Evolutionary conservation across 441 rosid species (phyloP), one percentile per base, ranked within the genome.

Genomic region (Aquilaria agallochum): DNA sequence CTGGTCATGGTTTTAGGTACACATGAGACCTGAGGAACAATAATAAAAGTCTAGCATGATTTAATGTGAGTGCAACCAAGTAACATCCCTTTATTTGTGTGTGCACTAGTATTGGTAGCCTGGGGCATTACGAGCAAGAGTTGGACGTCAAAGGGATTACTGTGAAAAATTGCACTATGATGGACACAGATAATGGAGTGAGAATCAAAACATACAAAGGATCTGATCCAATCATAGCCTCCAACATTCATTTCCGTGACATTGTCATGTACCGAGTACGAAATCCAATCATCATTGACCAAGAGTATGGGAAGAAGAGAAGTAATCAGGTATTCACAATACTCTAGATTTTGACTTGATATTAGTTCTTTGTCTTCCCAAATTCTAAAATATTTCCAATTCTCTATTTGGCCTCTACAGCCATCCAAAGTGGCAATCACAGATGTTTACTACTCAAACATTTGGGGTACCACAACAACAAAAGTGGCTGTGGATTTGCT

Each of bases 1-100:
- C 93, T 0, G 93, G 93, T 14, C 93, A 87, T 55, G 93, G 93
- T 45, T 59, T 84, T 72, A 85, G 91, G 90, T 85, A 73, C 7
- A 2, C 27, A 20, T 20, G 27, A 20, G 1, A 0, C 27, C 27
- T 20, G 27, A 20, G 27, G 27, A 20, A 20, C 27, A 20, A 0
- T 20, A 20, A 20, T 20, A 20, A 20, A 1, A 20, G 27, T 20
- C 27, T 20, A 20, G 27, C 27, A 20, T 20, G 27, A 20, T 20
- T 20, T 20, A 20, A 20, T 0, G 27, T 20, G 27, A 20, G 27
- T 20, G 27, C 27, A 20, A 20, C 27, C 27, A 20, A 20, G 1
- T 20, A n/a, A 48, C 15, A 11, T 48, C 15, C 15, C 7, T 36
- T n/a, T 5, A 11, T 4, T 33, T 2, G 34, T 15, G 27, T 55